A percentile compares a stretch with the other conserved stretches of the same genome.
These are phyloP conservation scores for Scytalidium lignicola DNA, from an alignment of 2,329 filamentous ascomycete species.

Conservation along the genomic window DNA sequence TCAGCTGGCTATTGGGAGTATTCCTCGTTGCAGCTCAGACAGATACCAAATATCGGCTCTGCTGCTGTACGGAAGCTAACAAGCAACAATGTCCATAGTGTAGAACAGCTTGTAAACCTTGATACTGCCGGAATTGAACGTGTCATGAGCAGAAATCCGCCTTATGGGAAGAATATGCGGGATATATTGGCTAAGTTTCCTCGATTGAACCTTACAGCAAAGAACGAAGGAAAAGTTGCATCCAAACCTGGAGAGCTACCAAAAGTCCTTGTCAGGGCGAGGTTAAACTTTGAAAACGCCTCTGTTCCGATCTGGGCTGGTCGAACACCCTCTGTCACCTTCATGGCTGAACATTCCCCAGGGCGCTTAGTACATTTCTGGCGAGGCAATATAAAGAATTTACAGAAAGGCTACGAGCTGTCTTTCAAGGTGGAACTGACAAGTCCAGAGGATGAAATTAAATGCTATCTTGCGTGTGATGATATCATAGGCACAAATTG, in stretches of 20 bases:
- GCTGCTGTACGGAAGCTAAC: conserved; percentile 71
- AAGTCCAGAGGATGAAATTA: conserved; percentile 51
- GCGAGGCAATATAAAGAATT: conserved; percentile 55
- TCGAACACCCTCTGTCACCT: conserved; percentile 63
- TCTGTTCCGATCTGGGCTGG: conserved; percentile 57
- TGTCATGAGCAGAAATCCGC: conserved; percentile 71
- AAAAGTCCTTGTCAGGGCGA: conserved; percentile 58
- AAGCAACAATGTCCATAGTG: conserved; percentile 62
- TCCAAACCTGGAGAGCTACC: conserved; percentile 36
- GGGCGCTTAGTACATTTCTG: conserved; percentile 67
- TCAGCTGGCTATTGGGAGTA: conserved; percentile 72
- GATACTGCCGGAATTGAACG: conserved; percentile 72
- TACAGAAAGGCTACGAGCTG: conserved; percentile 55
- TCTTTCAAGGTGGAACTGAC: conserved; percentile 53
- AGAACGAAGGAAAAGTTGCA: conserved; percentile 24
- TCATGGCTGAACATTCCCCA: conserved; percentile 67
- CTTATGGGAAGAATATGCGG: conserved; percentile 69
- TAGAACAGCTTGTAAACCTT: conserved; percentile 62
- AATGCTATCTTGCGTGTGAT: conserved; percentile 75
- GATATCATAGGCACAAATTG: conserved; percentile 62
- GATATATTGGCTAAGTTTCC: conserved; percentile 68
- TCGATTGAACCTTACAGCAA: conserved; percentile 37
- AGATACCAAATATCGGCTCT: conserved; percentile 73
- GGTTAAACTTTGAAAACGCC: conserved; percentile 68
- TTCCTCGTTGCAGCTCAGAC: conserved; percentile 72